Evolutionary conservation across 139 green algal genomes (phyloP).

Genomic region (Chlamydomonas sp.): DNA sequence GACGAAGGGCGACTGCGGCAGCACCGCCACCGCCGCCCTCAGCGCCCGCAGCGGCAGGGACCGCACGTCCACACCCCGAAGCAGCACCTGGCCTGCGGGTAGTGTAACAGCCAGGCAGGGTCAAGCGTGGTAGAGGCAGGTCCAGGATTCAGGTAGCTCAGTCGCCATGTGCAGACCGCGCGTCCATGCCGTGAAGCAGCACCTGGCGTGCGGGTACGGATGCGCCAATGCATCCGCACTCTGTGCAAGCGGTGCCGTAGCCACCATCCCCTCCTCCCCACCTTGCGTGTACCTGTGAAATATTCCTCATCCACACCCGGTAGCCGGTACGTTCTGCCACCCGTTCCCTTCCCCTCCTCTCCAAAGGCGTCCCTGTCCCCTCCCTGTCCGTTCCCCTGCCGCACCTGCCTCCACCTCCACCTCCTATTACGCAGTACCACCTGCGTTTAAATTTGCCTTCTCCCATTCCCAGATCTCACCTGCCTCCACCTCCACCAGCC

Average conservation of each 20-base stretch:
- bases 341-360: no score
- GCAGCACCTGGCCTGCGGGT: constrained; percentile 22
- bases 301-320: no score
- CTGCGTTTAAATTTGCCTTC: neutral
- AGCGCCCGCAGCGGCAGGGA: constrained; percentile 48
- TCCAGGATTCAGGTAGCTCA: no score
- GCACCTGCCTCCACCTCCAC: no score
- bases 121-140: no score
- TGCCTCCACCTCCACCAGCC: constrained; percentile 59
- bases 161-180: neutral
- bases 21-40: constrained; percentile 50
- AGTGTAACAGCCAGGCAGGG: neutral
- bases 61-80: constrained; percentile 58
- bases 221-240: neutral
- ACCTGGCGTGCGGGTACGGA: neutral
- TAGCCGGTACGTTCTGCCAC: no score
- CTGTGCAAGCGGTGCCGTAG: neutral
- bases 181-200: constrained; percentile 43
- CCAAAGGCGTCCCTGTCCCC: no score
- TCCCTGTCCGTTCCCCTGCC: no score
- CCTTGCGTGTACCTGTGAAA: neutral
- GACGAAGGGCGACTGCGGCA: constrained; percentile 74
- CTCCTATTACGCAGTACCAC: no score
- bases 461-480: constrained; percentile 1
- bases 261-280: neutral